Evolutionary conservation across 441 rosid species (phyloP).

Genomic region (Euphorbia corollata): DNA sequence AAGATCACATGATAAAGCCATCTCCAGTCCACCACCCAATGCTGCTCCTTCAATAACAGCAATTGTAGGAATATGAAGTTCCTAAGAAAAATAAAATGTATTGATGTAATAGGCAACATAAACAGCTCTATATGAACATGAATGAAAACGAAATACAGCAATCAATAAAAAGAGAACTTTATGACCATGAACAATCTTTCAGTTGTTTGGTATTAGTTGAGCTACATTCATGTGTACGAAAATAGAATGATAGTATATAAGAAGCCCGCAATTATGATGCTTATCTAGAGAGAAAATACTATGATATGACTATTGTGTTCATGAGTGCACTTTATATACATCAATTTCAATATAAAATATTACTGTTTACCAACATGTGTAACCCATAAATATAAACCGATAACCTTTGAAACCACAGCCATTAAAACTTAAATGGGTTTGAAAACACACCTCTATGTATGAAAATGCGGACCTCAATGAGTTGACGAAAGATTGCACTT

Average conservation of each 20-base stretch:
- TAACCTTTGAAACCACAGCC: background rate
- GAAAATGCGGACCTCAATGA: slow-evolving; percentile 65
- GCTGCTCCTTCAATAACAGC: slow-evolving; percentile 88
- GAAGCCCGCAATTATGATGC: background rate
- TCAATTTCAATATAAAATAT: too few relatives aligned
- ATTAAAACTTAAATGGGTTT: background rate
- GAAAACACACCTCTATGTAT: slow-evolving; percentile 50
- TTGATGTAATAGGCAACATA: background rate
- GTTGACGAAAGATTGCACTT: slow-evolving; percentile 61
- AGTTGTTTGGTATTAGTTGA: background rate
- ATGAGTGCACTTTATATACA: background rate
- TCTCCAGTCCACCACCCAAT: slow-evolving; percentile 92
- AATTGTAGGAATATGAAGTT: slow-evolving; percentile 62
- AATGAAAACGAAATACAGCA: background rate
- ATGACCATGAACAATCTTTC: background rate
- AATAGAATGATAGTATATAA: background rate
- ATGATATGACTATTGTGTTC: background rate
- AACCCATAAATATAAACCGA: background rate
- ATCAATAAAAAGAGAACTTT: slow-evolving; percentile 1
- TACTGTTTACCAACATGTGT: too few relatives aligned
- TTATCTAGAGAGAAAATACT: background rate
- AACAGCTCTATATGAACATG: slow-evolving; percentile 3
- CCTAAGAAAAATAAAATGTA: slow-evolving; percentile 30
- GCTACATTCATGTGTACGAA: background rate
- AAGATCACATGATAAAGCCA: slow-evolving; percentile 92